A percentile compares a stretch with the other conserved stretches of the same genome.
These are phyloP conservation scores for Rhizodiscina lignyota DNA, from an alignment of 495 filamentous ascomycete genomes.

Conservation along the genomic window DNA sequence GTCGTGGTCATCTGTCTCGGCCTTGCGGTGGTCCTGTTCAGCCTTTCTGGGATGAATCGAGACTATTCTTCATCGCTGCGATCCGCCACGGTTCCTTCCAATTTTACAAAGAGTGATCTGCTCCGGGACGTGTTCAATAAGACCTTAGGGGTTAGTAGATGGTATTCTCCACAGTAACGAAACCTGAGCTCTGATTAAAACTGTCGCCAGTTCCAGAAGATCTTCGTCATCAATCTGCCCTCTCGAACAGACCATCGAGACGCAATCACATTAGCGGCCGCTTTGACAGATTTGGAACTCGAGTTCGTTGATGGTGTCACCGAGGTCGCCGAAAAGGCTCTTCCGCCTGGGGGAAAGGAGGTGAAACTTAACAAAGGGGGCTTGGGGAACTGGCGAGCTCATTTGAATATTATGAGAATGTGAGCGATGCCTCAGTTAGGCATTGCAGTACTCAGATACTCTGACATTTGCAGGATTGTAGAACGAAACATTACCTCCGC, in stretches of 20 bases:
- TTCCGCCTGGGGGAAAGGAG: constrained; percentile 12
- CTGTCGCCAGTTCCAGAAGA: constrained; percentile 43
- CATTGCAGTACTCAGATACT: no score
- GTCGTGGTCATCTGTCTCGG: no score
- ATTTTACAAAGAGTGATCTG: no score
- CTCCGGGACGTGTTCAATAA: no score
- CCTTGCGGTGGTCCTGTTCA: no score
- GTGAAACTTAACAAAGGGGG: constrained; percentile 6
- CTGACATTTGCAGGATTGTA: constrained; percentile 29
- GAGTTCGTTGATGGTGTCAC: constrained; percentile 37
- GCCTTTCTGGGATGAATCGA: no score
- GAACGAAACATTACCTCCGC: constrained; percentile 28
- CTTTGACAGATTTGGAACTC: constrained; percentile 31
- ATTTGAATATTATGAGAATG: constrained; percentile 17
- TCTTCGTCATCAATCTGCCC: constrained; percentile 46
- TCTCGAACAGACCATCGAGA: constrained; percentile 46
- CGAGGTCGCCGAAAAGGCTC: constrained; percentile 22
- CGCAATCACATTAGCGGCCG: constrained; percentile 35
- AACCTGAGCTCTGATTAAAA: no score
- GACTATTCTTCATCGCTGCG: no score
- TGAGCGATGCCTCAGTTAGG: constrained; percentile 5
- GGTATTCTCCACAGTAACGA: no score
- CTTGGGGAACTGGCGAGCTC: constrained; percentile 26
- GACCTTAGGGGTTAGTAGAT: no score
- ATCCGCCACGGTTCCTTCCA: no score